Conservation (phyloP, 495 filamentous ascomycete species). For the Acidomyces sp. region DNA sequence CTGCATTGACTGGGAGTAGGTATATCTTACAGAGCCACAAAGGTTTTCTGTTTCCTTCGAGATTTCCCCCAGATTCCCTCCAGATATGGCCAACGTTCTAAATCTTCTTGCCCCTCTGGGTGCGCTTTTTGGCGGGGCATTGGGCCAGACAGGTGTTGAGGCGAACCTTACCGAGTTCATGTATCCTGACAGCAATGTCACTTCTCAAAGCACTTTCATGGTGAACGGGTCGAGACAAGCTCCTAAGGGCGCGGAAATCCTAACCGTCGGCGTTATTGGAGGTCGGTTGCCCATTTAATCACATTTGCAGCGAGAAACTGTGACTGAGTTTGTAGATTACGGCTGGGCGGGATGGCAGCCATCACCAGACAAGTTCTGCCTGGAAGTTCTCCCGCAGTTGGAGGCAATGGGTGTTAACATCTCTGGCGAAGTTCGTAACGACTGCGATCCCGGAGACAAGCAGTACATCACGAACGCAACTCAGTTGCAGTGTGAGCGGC, state of each 20-base stretch:
- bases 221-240: neutral
- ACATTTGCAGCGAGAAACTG: neutral
- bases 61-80: too few species aligned
- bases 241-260: slow-evolving; percentile 1
- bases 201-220: neutral
- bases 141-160: neutral
- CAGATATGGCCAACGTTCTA: neutral
- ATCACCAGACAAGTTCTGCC: slow-evolving; percentile 3
- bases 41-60: too few species aligned
- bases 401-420: neutral
- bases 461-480: slow-evolving; percentile 5
- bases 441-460: slow-evolving; percentile 3
- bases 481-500: too few species aligned
- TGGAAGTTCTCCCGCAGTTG: neutral
- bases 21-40: too few species aligned
- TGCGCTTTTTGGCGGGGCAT: neutral
- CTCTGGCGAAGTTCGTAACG: neutral
- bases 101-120: neutral
- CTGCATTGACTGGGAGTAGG: too few species aligned
- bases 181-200: slow-evolving; percentile 3
- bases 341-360: slow-evolving; percentile 3
- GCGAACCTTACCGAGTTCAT: slow-evolving; percentile 1
- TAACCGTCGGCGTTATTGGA: slow-evolving; percentile 2
- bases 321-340: neutral
- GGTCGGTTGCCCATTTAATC: neutral